These are phyloP conservation scores for Backusella macrospora DNA, from an alignment of 192 early-diverging fungal species.

Conservation along the genomic window DNA sequence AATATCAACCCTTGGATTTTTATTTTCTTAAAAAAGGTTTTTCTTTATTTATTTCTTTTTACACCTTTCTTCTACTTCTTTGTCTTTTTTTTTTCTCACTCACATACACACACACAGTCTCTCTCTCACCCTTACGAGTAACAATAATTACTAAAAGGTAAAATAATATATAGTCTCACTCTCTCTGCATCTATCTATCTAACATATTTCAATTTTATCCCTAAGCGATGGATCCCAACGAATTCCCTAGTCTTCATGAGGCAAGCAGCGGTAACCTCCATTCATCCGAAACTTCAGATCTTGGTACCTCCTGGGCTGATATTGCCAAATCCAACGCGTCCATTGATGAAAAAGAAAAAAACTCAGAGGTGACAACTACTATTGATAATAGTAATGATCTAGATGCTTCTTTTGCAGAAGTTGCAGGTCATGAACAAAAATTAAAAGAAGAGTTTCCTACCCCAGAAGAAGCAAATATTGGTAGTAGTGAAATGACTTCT, in stretches of 20 bases:
- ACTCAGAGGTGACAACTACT: neutral
- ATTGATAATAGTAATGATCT: neutral
- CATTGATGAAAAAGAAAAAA: constrained; percentile 10
- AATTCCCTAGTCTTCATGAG: constrained; percentile 22
- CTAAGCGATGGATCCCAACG: constrained; percentile 9
- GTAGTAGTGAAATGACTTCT: neutral
- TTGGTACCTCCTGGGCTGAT: constrained; percentile 21
- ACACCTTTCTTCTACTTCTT: neutral
- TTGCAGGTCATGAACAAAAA: constrained; percentile 23
- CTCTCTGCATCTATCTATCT: neutral
- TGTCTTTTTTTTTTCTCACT: neutral
- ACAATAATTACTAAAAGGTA: too few species aligned
- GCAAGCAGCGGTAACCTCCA: neutral
- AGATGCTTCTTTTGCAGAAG: constrained; percentile 30
- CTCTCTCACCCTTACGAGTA: neutral
- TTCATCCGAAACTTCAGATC: constrained; percentile 4
- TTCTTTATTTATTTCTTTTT: neutral
- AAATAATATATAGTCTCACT: neutral
- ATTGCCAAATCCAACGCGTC: constrained; percentile 13
- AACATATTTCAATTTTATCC: neutral
- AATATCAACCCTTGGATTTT: neutral
- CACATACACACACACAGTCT: too few species aligned
- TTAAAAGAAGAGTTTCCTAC: constrained; percentile 31
- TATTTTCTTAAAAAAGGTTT: neutral
- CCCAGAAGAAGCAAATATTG: constrained; percentile 6